These are phyloP conservation scores for Pleurotus salmoneostramineus DNA, from an alignment of 768 basidiomycete species.

Conservation along the genomic window DNA sequence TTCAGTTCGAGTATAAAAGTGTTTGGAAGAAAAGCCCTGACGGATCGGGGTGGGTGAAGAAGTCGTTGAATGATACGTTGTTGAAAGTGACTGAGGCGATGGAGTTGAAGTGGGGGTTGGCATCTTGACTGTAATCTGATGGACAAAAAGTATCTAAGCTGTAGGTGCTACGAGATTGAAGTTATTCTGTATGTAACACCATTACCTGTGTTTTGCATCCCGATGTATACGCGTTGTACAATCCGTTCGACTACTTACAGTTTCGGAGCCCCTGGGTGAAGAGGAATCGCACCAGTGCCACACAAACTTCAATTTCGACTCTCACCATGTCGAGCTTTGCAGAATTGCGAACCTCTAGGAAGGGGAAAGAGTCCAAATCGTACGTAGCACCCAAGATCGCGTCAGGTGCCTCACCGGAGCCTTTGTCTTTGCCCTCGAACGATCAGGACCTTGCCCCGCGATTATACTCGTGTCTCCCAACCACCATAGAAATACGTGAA, in stretches of 20 bases:
- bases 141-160: too few species aligned
- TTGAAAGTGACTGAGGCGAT: constrained; percentile 1
- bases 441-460: constrained; percentile 13
- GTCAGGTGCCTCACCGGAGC: constrained; percentile 13
- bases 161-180: too few species aligned
- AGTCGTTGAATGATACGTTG: background rate
- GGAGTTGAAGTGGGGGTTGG: constrained; percentile 6
- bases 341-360: constrained; percentile 24
- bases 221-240: too few species aligned
- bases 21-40: constrained; percentile 33
- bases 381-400: constrained; percentile 25
- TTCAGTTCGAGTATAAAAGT: constrained; percentile 35
- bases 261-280: background rate
- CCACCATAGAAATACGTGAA: constrained; percentile 32
- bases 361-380: constrained; percentile 26
- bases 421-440: constrained; percentile 17
- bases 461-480: constrained; percentile 32
- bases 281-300: background rate
- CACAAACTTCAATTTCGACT: background rate
- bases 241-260: too few species aligned
- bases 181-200: too few species aligned
- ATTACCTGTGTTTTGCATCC: too few species aligned
- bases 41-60: constrained; percentile 30
- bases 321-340: constrained; percentile 20
- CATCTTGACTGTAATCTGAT: background rate